Percentiles rank a stretch among this genome's conserved stretches.
Conservation (phyloP, 1,139 yeast genomes). For the Sugiyamaella neomexicana region DNA sequence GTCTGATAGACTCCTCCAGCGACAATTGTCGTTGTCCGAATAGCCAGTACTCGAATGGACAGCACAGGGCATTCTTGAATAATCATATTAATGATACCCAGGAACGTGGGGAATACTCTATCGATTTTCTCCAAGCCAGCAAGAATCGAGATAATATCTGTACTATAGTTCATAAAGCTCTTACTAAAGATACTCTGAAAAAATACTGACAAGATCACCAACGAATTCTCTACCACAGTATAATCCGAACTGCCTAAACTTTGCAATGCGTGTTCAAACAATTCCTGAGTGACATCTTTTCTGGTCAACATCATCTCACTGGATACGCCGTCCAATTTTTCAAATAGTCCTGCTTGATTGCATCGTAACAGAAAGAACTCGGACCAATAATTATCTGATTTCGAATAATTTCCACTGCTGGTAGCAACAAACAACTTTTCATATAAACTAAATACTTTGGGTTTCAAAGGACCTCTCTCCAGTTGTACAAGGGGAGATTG, state of each 20-base stretch:
- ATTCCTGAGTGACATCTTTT: conserved; percentile 30
- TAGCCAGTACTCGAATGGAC: conserved; percentile 35
- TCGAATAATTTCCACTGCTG: conserved; percentile 16
- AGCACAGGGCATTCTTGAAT: conserved; percentile 27
- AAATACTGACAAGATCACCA: conserved; percentile 34
- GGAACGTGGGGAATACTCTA: conserved; percentile 34
- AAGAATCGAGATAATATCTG: conserved; percentile 39
- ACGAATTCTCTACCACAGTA: conserved; percentile 31
- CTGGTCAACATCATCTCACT: conserved; percentile 34
- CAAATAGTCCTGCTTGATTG: conserved; percentile 33
- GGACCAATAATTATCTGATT: conserved; percentile 42
- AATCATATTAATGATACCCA: conserved; percentile 33
- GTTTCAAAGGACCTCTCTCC: conserved; percentile 38
- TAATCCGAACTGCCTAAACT: conserved; percentile 29
- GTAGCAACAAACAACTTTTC: conserved; percentile 37
- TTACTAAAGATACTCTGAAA: conserved; percentile 37
- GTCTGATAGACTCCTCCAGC: conserved; percentile 42
- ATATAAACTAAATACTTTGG: conserved; percentile 41
- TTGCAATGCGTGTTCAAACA: conserved; percentile 34
- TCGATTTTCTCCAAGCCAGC: conserved; percentile 43
- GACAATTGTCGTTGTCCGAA: conserved; percentile 37
- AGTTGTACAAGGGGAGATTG: conserved; percentile 40
- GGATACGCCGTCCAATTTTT: conserved; percentile 28
- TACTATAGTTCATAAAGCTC: conserved; percentile 36
- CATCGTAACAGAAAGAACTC: conserved; percentile 43